These are phyloP conservation scores for Cerioporus squamosus DNA, from an alignment of 1,284 basidiomycete species.

Conservation along the genomic window DNA sequence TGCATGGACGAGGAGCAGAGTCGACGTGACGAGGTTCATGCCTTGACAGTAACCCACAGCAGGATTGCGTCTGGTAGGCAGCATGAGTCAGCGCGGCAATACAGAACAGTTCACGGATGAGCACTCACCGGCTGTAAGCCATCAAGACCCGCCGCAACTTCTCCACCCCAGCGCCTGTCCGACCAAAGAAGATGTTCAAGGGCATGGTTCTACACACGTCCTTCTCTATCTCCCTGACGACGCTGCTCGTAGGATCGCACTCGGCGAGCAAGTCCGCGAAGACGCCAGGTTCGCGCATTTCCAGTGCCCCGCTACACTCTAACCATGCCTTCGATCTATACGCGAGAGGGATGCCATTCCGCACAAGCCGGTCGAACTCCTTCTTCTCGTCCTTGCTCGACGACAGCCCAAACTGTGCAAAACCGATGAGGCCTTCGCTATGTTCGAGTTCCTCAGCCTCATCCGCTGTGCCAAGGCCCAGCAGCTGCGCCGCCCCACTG, in stretches of 20 bases:
- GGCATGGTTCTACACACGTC: slow-evolving; percentile 96
- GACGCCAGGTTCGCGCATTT: slow-evolving; percentile 90
- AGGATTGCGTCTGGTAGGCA: slow-evolving; percentile 69
- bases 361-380: slow-evolving; percentile 80
- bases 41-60: slow-evolving; percentile 90
- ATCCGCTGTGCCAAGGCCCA: slow-evolving; percentile 64
- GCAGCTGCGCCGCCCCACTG: slow-evolving; percentile 56
- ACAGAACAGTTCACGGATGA: not conserved
- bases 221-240: slow-evolving; percentile 90
- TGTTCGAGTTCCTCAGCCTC: slow-evolving; percentile 75
- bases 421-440: slow-evolving; percentile 81
- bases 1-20: slow-evolving; percentile 89
- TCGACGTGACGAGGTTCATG: slow-evolving; percentile 96
- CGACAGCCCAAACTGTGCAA: slow-evolving; percentile 83
- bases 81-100: not conserved
- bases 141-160: slow-evolving; percentile 89
- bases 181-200: slow-evolving; percentile 95
- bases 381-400: slow-evolving; percentile 77
- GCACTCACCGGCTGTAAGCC: slow-evolving; percentile 86
- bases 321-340: slow-evolving; percentile 91
- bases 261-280: slow-evolving; percentile 85
- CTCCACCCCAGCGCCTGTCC: slow-evolving; percentile 91
- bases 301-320: slow-evolving; percentile 91
- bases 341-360: slow-evolving; percentile 86
- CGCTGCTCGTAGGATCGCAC: slow-evolving; percentile 54